Base-by-base conservation (phyloP, 2,329 filamentous ascomycete genomes). In the Cordyceps pruinosa region DNA sequence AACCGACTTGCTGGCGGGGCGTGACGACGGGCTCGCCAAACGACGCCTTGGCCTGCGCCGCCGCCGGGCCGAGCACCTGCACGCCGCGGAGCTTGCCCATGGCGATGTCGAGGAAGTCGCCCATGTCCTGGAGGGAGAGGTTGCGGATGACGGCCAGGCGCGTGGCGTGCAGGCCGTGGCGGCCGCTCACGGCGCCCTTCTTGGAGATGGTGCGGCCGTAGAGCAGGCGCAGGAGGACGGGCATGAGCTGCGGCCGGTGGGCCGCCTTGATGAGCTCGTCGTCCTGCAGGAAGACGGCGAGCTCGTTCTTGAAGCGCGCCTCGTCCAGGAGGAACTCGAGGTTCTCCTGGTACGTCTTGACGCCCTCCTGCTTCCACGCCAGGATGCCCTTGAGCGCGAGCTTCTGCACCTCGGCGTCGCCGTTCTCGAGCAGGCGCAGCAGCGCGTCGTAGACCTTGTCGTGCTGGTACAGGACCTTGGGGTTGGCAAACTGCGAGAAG, bases 171-270 rank as follows among this genome's bases (percentile, higher is more conserved):
- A 96, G 84, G 1, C 90, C 90, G 65, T 90, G 86, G 61, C 87
- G 87, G 13, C 89, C 89, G 62, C 88, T 90, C 19, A 84, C 82
- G 28, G 83, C 81, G 19, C 89, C 89, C 65, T 89, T 89, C 64
- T 90, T 87, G 19, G 89, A 87, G 53, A 97, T 90, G 46, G 93
- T 86, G 62, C 90, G 86, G 41, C 94, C 94, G 69, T 97, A 99
- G 2, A 99, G 77, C 34, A 99, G 73, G 49, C 92, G 83, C 34
- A 99, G 80, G 26, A 99, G 77, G 5, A 99, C 83, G 1, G 94
- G 93, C 79, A 97, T 89, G 35, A 97, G 72, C 46, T 84, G 82
- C 4, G 75, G 66, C 9, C 88, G 84, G 66, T 99, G 90, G 51
- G 87, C 83, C 7, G 85, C 75, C 62, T 86, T 85, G 62, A 97